A percentile compares a stretch with the other conserved stretches of the same genome.
Evolutionary conservation across 2,329 filamentous ascomycete species (phyloP).

Genomic region (Xylaria hypoxylon): DNA sequence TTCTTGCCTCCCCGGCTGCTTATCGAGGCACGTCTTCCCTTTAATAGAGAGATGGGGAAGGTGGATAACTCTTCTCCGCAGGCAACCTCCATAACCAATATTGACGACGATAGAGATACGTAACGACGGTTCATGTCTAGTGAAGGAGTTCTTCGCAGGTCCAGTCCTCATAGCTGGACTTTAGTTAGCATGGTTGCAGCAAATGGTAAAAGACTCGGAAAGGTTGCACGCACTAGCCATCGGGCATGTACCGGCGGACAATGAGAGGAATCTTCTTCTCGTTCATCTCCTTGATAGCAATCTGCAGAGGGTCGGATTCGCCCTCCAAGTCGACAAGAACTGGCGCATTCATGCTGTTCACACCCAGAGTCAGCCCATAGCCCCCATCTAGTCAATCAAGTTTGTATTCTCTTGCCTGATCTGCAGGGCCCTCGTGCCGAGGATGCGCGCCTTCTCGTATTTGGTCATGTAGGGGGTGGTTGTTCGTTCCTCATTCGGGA

Average conservation of each 20-base stretch:
- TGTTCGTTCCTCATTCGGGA: constrained; percentile 85
- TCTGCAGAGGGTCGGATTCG: constrained; percentile 96
- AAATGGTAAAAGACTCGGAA: constrained; percentile 25
- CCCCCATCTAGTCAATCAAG: not conserved
- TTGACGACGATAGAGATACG: not conserved
- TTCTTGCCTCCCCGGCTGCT: constrained; percentile 22
- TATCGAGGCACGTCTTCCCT: not conserved
- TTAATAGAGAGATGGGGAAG: not conserved
- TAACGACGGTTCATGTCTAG: constrained; percentile 48
- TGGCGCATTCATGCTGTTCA: constrained; percentile 86
- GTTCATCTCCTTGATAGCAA: constrained; percentile 95
- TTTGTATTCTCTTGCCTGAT: constrained; percentile 66
- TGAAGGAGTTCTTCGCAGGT: constrained; percentile 93
- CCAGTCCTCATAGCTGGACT: constrained; percentile 95
- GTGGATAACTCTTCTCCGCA: not conserved
- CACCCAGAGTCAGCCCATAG: constrained; percentile 42
- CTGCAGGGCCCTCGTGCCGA: constrained; percentile 93
- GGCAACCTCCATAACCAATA: not conserved
- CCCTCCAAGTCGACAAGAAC: constrained; percentile 96
- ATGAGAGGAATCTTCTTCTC: constrained; percentile 99
- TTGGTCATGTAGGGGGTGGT: constrained; percentile 99
- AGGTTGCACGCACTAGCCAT: constrained; percentile 81
- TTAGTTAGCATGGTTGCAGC: constrained; percentile 38
- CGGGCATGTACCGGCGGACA: constrained; percentile 92
- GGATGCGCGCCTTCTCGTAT: constrained; percentile 93